Base-by-base conservation (phyloP, 1,139 yeast species). In the Nakaseomyces bracarensis region DNA sequence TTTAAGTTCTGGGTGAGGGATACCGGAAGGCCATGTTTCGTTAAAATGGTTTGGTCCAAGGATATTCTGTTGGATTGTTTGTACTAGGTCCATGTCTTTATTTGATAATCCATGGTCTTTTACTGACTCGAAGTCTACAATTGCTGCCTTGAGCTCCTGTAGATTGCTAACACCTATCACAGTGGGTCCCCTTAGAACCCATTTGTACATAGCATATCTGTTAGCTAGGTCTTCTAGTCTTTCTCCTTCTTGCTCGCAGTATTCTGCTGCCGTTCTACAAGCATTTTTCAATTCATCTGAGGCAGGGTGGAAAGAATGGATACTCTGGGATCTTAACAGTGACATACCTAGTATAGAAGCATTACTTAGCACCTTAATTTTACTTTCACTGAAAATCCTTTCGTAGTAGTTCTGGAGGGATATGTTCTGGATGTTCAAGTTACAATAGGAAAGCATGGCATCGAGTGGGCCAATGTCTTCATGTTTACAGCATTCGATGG, bases 281-380 rank as follows among this genome's bases (percentile, higher is more conserved):
- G 67, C 67, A 1, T 65, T 61, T 48, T 74, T 79, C 49, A 89
- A 67, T n/a, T 60, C 72, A n/a, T 61, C 52, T 0, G 79, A 63
- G 1, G 86, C 94, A 0, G 96, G 96, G 57, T 89, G 97, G 70
- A 87, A 89, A 1, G 70, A 56, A 49, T 75, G 82, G 1, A 96
- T 83, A 20, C 70, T 66, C 20, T 70, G 77, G 0, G 82, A 72
- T 48, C 95, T 71, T 44, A 89, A 67, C 45, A 89, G 63, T 2
- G 96, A 84, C 97, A 89, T 89, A 46, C 91, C 78, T 49, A 89
- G 68, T 35, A 93, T 87, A 0, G 95, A 83, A 1, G 93, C 96
- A 57, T 84, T 85, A 58, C 81, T 63, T 18, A 89, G 62, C 46
- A 69, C 63, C 47, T 70, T 67, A 19, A 89, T 66, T 1, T 77